Evolutionary conservation across 805 yeast genomes (phyloP).

Genomic region (Wickerhamomyces sydowiorum): DNA sequence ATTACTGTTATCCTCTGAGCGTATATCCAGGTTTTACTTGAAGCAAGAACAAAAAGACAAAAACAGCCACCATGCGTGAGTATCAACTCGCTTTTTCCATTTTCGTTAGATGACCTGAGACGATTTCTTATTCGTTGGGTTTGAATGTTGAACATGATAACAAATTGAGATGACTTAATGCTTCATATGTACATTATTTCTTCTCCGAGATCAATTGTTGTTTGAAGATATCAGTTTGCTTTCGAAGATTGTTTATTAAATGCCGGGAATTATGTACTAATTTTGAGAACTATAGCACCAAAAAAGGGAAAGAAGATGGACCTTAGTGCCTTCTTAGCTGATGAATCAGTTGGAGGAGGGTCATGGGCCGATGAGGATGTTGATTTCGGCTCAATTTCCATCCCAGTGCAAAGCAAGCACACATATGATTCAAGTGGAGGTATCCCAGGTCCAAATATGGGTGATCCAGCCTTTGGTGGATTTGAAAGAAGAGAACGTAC

Average conservation of each 20-base stretch:
- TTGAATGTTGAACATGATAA: too few species aligned
- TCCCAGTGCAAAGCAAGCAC: constrained; percentile 34
- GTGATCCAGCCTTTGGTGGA: constrained; percentile 34
- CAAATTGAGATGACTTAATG: too few species aligned
- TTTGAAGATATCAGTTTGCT: too few species aligned
- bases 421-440: constrained; percentile 23
- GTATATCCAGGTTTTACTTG: too few species aligned
- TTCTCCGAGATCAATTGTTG: too few species aligned
- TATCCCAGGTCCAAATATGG: constrained; percentile 23
- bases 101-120: too few species aligned
- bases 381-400: constrained; percentile 60
- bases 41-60: neutral
- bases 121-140: too few species aligned
- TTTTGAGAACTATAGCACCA: constrained; percentile 56
- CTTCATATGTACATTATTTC: too few species aligned
- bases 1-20: too few species aligned
- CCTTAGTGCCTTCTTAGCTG: constrained; percentile 78
- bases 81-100: too few species aligned
- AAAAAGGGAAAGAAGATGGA: constrained; percentile 72
- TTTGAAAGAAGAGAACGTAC: constrained; percentile 43
- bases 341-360: constrained; percentile 63
- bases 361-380: constrained; percentile 87
- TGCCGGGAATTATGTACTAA: too few species aligned
- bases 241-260: too few species aligned
- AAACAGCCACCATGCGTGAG: neutral